Conservation (phyloP, 2,329 filamentous ascomycete genomes). For the Hymenoscyphus albidus region DNA sequence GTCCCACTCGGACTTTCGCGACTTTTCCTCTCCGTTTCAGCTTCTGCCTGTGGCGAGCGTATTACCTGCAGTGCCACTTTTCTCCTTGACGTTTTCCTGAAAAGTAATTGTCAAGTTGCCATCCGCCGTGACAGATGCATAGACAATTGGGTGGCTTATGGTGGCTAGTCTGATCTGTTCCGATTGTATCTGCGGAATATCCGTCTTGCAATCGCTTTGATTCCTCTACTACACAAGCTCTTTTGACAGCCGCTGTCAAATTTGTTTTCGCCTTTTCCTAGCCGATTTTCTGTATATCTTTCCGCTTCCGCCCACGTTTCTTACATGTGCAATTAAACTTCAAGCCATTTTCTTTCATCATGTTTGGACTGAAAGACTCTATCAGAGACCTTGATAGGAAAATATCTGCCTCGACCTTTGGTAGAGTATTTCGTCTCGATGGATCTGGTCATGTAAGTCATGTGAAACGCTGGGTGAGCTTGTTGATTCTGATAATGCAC, state of each 20-base stretch:
- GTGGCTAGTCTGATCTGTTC: background rate
- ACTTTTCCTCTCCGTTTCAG: conserved; percentile 9
- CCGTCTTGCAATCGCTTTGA: conserved; percentile 3
- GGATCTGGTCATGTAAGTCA: conserved; percentile 62
- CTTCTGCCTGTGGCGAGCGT: background rate
- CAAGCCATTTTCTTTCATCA: conserved; percentile 10
- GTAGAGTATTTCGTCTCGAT: conserved; percentile 61
- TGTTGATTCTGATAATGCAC: conserved; percentile 3
- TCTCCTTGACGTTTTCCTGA: background rate
- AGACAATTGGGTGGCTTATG: background rate
- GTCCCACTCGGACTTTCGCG: conserved; percentile 18
- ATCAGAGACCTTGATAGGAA: conserved; percentile 36
- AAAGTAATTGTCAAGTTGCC: conserved; percentile 1
- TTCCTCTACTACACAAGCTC: background rate
- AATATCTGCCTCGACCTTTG: conserved; percentile 46
- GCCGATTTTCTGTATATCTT: conserved; percentile 19
- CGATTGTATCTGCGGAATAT: background rate
- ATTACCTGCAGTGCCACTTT: conserved; percentile 3
- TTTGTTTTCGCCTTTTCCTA: conserved; percentile 2
- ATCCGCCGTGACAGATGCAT: conserved; percentile 1
- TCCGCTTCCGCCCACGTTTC: conserved; percentile 22
- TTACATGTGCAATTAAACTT: conserved; percentile 14
- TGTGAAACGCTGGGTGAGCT: background rate
- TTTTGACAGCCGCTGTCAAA: conserved; percentile 10
- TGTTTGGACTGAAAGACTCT: conserved; percentile 14